Conservation (phyloP, 768 basidiomycete genomes). For the Leucocoprinus leucothites region DNA sequence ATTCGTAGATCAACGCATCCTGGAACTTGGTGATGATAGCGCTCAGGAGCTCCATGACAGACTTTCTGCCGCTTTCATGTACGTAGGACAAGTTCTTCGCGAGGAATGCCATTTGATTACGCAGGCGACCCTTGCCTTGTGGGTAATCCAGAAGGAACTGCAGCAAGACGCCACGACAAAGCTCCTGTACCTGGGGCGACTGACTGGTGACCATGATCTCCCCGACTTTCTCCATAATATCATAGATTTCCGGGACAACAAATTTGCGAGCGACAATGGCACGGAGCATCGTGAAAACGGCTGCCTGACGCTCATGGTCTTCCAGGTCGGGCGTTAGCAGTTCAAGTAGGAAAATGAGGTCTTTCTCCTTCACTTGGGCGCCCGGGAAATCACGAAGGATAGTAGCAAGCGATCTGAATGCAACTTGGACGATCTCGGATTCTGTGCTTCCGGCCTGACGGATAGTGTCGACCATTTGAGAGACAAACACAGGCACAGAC, state of each 20-base stretch:
- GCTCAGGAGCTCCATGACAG: conserved; percentile 91
- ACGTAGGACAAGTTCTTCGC: conserved; percentile 90
- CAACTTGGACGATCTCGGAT: conserved; percentile 85
- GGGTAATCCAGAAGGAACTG: conserved; percentile 98
- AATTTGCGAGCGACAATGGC: conserved; percentile 90
- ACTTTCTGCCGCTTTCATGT: conserved; percentile 85
- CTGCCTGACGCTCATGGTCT: conserved; percentile 79
- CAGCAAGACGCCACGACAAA: conserved; percentile 82
- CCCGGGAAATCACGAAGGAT: conserved; percentile 88
- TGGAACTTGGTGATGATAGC: conserved; percentile 87
- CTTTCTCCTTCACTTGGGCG: conserved; percentile 83
- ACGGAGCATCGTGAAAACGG: conserved; percentile 85
- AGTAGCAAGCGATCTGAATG: conserved; percentile 80
- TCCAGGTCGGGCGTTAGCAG: conserved; percentile 88
- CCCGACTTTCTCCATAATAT: conserved; percentile 90
- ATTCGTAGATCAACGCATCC: conserved; percentile 65
- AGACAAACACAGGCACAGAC: conserved; percentile 78
- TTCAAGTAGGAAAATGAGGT: conserved; percentile 83
- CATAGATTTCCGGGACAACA: conserved; percentile 95
- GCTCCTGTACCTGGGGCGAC: conserved; percentile 86
- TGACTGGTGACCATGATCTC: conserved; percentile 94
- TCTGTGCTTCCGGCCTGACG: conserved; percentile 83
- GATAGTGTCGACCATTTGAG: conserved; percentile 81
- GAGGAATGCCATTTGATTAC: conserved; percentile 85
- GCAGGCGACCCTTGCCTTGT: conserved; percentile 88